Conservation (phyloP, 2,329 filamentous ascomycete species). For the Verticillium zaregamsianum region DNA sequence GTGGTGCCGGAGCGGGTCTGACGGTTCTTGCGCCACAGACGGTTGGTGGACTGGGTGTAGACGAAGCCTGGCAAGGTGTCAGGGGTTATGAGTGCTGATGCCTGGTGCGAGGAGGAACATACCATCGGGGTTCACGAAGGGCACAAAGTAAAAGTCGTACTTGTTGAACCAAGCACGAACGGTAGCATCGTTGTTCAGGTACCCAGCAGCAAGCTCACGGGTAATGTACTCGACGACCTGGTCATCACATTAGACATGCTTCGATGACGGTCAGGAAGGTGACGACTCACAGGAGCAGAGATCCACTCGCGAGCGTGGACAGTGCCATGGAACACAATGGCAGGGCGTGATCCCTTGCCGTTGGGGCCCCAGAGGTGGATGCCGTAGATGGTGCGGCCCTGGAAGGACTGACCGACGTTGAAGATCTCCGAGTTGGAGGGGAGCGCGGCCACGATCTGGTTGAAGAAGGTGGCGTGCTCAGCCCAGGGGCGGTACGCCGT, state of each 20-base stretch:
- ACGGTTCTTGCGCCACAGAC: slow-evolving; percentile 51
- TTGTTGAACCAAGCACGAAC: slow-evolving; percentile 41
- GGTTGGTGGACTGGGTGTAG: slow-evolving; percentile 45
- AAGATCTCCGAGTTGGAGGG: slow-evolving; percentile 36
- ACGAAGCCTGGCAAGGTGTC: slow-evolving; percentile 35
- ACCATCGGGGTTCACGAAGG: slow-evolving; percentile 50
- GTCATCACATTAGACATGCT: slow-evolving; percentile 2
- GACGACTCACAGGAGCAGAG: slow-evolving; percentile 33
- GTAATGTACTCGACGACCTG: slow-evolving; percentile 40
- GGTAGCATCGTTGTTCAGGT: slow-evolving; percentile 17
- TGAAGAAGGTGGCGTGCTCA: slow-evolving; percentile 36
- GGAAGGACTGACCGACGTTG: slow-evolving; percentile 33
- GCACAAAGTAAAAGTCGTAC: slow-evolving; percentile 58
- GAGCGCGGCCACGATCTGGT: slow-evolving; percentile 29
- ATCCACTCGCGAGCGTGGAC: slow-evolving; percentile 52
- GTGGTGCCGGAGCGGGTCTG: slow-evolving; percentile 25
- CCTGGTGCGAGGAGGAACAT: slow-evolving; percentile 4
- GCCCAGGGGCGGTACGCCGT: slow-evolving; percentile 39
- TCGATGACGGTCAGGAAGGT: background rate
- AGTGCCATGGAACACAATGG: slow-evolving; percentile 42
- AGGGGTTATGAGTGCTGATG: background rate
- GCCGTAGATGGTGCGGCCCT: slow-evolving; percentile 50
- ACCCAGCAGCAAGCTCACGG: slow-evolving; percentile 35
- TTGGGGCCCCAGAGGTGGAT: slow-evolving; percentile 40
- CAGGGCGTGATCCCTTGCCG: slow-evolving; percentile 34